phyloP scores from a whole-genome alignment of 2,329 filamentous ascomycete genomes.

The Polytolypa hystricis region DNA sequence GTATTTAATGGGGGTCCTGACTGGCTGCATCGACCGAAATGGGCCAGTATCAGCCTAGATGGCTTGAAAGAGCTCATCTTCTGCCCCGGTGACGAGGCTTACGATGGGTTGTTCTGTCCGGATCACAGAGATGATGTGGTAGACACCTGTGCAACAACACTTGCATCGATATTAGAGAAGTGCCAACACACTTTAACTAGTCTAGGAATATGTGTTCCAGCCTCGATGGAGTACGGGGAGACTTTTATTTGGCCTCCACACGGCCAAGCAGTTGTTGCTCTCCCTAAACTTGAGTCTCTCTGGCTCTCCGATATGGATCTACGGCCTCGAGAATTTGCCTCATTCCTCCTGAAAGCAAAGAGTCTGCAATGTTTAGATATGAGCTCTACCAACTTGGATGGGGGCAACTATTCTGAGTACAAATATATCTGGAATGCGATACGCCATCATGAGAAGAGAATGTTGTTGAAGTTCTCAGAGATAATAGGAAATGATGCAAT shows the following conservation, averaged over 20 bases:
- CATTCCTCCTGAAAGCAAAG: background rate
- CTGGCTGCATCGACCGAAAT: background rate
- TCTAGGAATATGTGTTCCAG: background rate
- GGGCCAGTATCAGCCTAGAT: background rate
- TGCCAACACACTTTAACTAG: background rate
- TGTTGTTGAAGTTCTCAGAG: background rate
- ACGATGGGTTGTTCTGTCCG: background rate
- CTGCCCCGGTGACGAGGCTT: background rate
- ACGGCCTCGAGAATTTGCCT: background rate
- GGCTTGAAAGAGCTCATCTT: background rate
- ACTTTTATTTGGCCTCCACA: background rate
- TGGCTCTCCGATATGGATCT: background rate
- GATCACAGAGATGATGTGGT: too few species aligned
- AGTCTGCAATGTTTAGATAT: background rate
- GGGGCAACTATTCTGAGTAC: background rate
- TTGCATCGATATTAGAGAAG: background rate
- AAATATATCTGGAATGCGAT: conserved; percentile 1
- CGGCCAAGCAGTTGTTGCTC: background rate
- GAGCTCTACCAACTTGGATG: background rate
- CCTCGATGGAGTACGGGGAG: background rate
- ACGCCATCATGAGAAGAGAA: background rate
- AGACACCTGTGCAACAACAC: too few species aligned
- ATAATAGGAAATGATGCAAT: background rate
- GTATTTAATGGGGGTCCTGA: background rate
- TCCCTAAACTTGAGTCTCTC: background rate